Conservation (phyloP, 441 rosid genomes). For the Rhodomyrtus psidioides region DNA sequence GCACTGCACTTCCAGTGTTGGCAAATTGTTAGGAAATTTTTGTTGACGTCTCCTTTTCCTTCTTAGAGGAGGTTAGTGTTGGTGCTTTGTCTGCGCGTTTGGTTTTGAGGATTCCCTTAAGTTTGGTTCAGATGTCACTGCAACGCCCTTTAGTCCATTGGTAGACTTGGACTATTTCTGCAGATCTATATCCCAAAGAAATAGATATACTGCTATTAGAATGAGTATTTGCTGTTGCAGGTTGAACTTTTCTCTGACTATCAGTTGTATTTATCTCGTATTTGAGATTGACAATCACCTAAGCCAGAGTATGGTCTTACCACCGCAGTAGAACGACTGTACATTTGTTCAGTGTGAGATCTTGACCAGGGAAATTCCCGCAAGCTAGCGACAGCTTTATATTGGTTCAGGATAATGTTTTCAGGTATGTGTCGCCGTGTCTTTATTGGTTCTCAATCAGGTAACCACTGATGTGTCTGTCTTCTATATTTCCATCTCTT, state of each 20-base stretch:
- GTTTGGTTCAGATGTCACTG: not conserved
- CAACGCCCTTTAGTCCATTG: not conserved
- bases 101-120: not conserved
- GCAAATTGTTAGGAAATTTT: not conserved
- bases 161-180: not conserved
- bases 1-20: not conserved
- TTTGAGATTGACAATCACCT: not conserved
- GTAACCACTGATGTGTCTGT: not conserved
- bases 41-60: not conserved
- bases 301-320: not conserved
- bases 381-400: not conserved
- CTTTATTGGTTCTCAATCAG: not conserved
- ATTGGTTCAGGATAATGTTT: not conserved
- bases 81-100: not conserved
- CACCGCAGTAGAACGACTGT: not conserved
- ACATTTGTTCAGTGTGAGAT: not conserved
- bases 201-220: not conserved
- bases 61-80: not conserved
- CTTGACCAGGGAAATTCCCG: not conserved
- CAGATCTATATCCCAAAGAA: not conserved
- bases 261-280: not conserved
- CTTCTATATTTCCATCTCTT: not conserved
- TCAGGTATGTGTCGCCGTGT: not conserved
- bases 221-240: not conserved
- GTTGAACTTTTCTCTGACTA: not conserved